These are phyloP conservation scores for Nevesoporus exiguus DNA, from an alignment of 768 basidiomycete genomes.

Conservation along the genomic window DNA sequence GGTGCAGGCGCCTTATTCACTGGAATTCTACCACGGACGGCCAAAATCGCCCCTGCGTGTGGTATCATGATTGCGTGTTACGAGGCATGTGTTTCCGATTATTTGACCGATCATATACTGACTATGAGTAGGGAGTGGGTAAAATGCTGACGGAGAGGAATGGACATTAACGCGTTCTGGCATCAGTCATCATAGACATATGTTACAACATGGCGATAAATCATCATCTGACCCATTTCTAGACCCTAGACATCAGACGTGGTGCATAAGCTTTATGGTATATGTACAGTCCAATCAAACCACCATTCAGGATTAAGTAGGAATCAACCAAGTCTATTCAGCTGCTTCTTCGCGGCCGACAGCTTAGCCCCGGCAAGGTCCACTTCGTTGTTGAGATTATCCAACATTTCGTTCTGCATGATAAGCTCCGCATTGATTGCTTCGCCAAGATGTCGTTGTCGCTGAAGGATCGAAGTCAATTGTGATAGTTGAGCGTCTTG, in stretches of 20 bases:
- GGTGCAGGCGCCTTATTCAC: constrained; percentile 77
- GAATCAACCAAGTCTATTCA: constrained; percentile 70
- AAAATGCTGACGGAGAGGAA: constrained; percentile 42
- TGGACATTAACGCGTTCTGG: constrained; percentile 6
- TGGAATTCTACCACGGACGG: constrained; percentile 82
- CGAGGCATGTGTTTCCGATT: constrained; percentile 52
- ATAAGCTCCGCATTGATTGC: constrained; percentile 83
- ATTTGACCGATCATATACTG: constrained; percentile 5
- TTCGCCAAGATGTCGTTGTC: constrained; percentile 82
- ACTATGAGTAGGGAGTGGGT: constrained; percentile 52
- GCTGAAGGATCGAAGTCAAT: constrained; percentile 74
- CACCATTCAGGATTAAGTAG: constrained; percentile 2
- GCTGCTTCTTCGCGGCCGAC: constrained; percentile 71
- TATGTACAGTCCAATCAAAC: constrained; percentile 12
- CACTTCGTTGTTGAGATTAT: constrained; percentile 72
- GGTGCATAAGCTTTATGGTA: constrained; percentile 17
- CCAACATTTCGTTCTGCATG: constrained; percentile 82
- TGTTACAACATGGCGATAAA: constrained; percentile 19
- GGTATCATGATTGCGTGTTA: constrained; percentile 98
- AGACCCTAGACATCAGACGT: constrained; percentile 7
- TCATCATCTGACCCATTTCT: constrained; percentile 15
- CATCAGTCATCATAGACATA: constrained; percentile 31
- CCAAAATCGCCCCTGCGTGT: constrained; percentile 96
- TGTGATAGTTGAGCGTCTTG: constrained; percentile 83
- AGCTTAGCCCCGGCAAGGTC: constrained; percentile 78